These are phyloP conservation scores for Rhodotorula paludigena DNA, from an alignment of 768 basidiomycete genomes.

Conservation along the genomic window DNA sequence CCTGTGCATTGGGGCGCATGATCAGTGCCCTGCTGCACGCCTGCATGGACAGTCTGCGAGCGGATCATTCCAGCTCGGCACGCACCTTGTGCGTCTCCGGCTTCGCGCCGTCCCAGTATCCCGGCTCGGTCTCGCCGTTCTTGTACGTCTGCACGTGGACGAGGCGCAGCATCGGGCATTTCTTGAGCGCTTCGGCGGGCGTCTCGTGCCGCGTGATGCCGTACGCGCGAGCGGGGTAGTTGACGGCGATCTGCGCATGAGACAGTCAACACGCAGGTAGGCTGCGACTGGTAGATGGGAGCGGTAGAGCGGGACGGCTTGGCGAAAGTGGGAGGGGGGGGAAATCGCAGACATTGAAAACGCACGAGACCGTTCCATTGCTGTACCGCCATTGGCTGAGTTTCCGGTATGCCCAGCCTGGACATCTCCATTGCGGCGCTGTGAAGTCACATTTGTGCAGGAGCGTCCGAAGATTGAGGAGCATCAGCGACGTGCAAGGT, in stretches of 20 bases:
- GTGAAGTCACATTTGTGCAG: no score
- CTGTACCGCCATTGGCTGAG: conserved; percentile 42
- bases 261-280: no score
- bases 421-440: conserved; percentile 79
- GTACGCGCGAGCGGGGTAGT: conserved; percentile 86
- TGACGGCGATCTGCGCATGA: conserved; percentile 68
- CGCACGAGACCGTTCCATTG: conserved; percentile 66
- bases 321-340: not conserved
- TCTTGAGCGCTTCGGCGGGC: conserved; percentile 61
- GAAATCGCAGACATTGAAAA: not conserved
- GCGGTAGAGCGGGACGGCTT: not conserved
- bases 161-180: conserved; percentile 74
- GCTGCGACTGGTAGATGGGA: not conserved
- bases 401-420: conserved; percentile 57
- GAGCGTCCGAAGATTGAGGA: no score
- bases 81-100: conserved; percentile 86
- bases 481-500: no score
- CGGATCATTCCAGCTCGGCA: not conserved
- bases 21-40: no score
- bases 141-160: conserved; percentile 94
- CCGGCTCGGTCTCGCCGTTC: conserved; percentile 77
- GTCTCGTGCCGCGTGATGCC: conserved; percentile 91
- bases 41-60: no score
- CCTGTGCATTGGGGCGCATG: conserved; percentile 55
- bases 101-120: conserved; percentile 86